Percentiles rank a stretch among this genome's conserved stretches.
phyloP scores from a whole-genome alignment of 129 eudicot genomes.

The Chrysanthemum seticuspe region DNA sequence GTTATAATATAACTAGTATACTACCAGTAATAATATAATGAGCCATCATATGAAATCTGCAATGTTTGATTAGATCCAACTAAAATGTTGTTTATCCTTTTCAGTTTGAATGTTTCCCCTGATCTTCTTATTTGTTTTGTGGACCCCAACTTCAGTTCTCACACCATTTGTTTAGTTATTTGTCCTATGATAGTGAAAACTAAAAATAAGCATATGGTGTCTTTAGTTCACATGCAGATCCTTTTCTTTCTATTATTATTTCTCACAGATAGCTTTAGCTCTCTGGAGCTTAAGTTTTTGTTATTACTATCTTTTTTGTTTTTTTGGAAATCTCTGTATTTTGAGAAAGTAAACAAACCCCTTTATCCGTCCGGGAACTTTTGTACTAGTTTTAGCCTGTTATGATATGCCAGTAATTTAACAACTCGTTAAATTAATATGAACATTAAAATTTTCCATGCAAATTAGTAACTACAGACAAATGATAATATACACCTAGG shows the following conservation, averaged over 20 bases:
- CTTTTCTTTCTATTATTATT: not conserved
- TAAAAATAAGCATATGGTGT: not conserved
- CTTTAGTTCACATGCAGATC: not conserved
- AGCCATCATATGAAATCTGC: conserved; percentile 4
- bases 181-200: not conserved
- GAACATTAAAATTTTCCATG: not conserved
- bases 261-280: not conserved
- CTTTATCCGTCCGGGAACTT: not conserved
- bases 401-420: not conserved
- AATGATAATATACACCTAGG: not conserved
- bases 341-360: not conserved
- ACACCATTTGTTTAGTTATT: not conserved
- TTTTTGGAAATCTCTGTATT: not conserved
- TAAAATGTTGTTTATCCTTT: not conserved
- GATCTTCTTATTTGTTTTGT: not conserved
- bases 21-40: not conserved
- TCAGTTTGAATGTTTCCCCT: not conserved
- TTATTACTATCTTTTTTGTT: conserved; percentile 5
- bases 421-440: not conserved
- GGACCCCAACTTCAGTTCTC: not conserved
- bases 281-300: not conserved
- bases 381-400: not conserved
- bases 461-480: not conserved
- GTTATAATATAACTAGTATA: not conserved
- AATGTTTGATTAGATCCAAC: conserved; percentile 4